Conservation (phyloP, 106 monocot species). For the Allium sativum region DNA sequence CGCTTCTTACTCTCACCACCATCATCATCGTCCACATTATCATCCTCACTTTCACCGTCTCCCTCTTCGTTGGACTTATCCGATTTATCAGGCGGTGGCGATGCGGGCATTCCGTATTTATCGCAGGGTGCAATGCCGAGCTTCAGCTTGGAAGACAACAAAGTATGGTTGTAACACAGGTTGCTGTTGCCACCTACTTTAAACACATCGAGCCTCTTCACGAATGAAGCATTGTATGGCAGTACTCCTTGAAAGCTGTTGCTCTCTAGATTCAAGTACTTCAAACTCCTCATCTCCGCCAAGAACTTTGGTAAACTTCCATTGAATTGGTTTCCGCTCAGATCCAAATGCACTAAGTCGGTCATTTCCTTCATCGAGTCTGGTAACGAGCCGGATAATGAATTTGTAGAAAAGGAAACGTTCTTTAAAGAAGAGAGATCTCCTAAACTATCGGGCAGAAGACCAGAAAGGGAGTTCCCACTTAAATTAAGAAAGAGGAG, state of each 20-base stretch:
- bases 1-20: slow-evolving; percentile 10
- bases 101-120: slow-evolving; percentile 54
- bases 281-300: slow-evolving; percentile 40
- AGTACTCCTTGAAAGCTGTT: slow-evolving; percentile 74
- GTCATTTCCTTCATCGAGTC: slow-evolving; percentile 37
- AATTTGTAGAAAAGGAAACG: slow-evolving; percentile 38
- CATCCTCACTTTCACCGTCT: slow-evolving; percentile 21
- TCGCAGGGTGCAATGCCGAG: slow-evolving; percentile 84
- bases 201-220: slow-evolving; percentile 42
- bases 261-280: slow-evolving; percentile 48
- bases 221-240: slow-evolving; percentile 66
- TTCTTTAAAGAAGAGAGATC: slow-evolving; percentile 41
- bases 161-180: slow-evolving; percentile 67
- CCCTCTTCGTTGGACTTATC: slow-evolving; percentile 23
- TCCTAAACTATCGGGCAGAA: slow-evolving; percentile 46
- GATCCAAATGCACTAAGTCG: slow-evolving; percentile 55
- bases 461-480: slow-evolving; percentile 3
- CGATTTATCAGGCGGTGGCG: slow-evolving; percentile 34
- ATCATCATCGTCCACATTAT: not conserved
- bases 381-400: slow-evolving; percentile 56
- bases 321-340: slow-evolving; percentile 72
- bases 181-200: slow-evolving; percentile 58
- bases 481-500: slow-evolving; percentile 5
- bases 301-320: slow-evolving; percentile 58
- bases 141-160: slow-evolving; percentile 50